phyloP scores from a whole-genome alignment of 2,329 filamentous ascomycete species.

The Aureobasidium sp. region DNA sequence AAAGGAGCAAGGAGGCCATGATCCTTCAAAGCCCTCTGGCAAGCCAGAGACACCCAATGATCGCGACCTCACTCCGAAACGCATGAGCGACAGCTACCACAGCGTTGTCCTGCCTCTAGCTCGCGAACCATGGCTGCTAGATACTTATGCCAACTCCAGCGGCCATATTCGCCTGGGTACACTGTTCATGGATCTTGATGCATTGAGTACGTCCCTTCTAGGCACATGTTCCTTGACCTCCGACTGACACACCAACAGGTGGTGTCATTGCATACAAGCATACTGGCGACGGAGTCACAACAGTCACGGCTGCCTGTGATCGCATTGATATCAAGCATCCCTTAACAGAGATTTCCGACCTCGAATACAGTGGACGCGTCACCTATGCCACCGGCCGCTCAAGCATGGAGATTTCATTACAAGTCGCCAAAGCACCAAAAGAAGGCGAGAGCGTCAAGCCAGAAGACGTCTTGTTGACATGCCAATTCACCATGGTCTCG shows the following conservation, averaged over 20 bases:
- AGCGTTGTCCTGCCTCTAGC: slow-evolving; percentile 62
- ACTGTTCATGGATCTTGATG: slow-evolving; percentile 74
- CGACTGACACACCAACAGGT: slow-evolving; percentile 32
- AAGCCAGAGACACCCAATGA: slow-evolving; percentile 35
- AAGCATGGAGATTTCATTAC: slow-evolving; percentile 66
- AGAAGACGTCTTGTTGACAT: slow-evolving; percentile 61
- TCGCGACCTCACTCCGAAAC: slow-evolving; percentile 56
- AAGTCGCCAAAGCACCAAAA: slow-evolving; percentile 60
- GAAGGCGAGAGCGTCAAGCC: slow-evolving; percentile 49
- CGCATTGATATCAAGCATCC: slow-evolving; percentile 62
- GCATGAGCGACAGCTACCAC: slow-evolving; percentile 65
- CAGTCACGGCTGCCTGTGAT: slow-evolving; percentile 58
- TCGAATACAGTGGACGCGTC: slow-evolving; percentile 62
- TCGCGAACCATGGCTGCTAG: slow-evolving; percentile 68
- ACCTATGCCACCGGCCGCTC: slow-evolving; percentile 67
- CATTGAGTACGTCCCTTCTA: slow-evolving; percentile 35
- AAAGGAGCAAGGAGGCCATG: slow-evolving; percentile 36
- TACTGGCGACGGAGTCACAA: slow-evolving; percentile 56
- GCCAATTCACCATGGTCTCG: slow-evolving; percentile 71
- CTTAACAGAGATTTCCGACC: slow-evolving; percentile 68
- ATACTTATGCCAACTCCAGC: slow-evolving; percentile 69
- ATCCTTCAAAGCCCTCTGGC: slow-evolving; percentile 26
- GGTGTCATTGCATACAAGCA: slow-evolving; percentile 71
- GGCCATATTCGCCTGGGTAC: slow-evolving; percentile 69
- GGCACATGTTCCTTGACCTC: too few species aligned